phyloP scores from a whole-genome alignment of 805 yeast genomes.

The Helenozyma baotianmanensis region DNA sequence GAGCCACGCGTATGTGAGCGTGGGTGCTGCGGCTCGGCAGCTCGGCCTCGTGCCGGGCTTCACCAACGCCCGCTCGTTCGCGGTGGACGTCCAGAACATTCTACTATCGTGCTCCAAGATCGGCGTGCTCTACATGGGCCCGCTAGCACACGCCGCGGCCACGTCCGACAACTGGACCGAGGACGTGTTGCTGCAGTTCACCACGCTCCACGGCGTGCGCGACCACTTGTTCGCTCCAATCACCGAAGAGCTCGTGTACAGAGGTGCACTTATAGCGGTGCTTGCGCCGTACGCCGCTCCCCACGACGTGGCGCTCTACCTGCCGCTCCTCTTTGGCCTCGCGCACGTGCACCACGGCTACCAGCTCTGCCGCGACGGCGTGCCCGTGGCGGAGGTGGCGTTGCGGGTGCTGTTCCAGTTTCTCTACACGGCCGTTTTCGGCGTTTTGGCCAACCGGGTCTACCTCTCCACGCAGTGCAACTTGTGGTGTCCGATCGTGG shows the following conservation, averaged over 20 bases:
- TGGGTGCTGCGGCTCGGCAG: slow-evolving; percentile 8
- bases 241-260: slow-evolving; percentile 71
- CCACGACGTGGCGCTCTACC: slow-evolving; percentile 3
- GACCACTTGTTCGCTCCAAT: slow-evolving; percentile 68
- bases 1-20: slow-evolving; percentile 1
- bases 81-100: slow-evolving; percentile 13
- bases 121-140: slow-evolving; percentile 17
- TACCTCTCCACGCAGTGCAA: slow-evolving; percentile 46
- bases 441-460: slow-evolving; percentile 56
- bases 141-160: slow-evolving; percentile 13
- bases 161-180: slow-evolving; percentile 1
- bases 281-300: slow-evolving; percentile 11
- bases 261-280: slow-evolving; percentile 41
- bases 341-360: slow-evolving; percentile 78
- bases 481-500: slow-evolving; percentile 52
- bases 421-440: slow-evolving; percentile 65
- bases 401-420: slow-evolving; percentile 48
- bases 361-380: slow-evolving; percentile 29
- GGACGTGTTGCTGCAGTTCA: slow-evolving; percentile 19
- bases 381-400: slow-evolving; percentile 25
- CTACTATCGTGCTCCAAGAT: slow-evolving; percentile 7
- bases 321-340: slow-evolving; percentile 64
- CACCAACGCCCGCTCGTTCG: slow-evolving; percentile 7
- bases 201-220: slow-evolving; percentile 42
- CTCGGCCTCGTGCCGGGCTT: slow-evolving; percentile 37